These are phyloP conservation scores for Amanita subjunquillea DNA, from an alignment of 768 basidiomycete species.

Conservation along the genomic window DNA sequence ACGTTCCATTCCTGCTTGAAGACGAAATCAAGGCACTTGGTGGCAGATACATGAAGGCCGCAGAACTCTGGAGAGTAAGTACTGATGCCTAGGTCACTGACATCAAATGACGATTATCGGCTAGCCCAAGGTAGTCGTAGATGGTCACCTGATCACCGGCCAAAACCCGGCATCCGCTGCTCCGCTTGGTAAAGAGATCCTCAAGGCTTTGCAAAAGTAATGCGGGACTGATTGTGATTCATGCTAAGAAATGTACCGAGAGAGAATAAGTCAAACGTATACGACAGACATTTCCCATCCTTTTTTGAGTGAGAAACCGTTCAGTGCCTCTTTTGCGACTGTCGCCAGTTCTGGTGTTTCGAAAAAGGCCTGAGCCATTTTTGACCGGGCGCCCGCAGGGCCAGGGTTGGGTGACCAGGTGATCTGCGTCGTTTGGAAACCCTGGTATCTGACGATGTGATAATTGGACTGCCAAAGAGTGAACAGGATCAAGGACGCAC, in stretches of 20 bases:
- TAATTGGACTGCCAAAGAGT: background rate
- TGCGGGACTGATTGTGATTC: background rate
- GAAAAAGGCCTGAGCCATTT: slow-evolving; percentile 75
- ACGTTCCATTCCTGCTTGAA: slow-evolving; percentile 68
- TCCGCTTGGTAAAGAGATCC: slow-evolving; percentile 44
- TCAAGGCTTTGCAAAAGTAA: slow-evolving; percentile 24
- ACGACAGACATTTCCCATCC: slow-evolving; percentile 77
- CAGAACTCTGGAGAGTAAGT: slow-evolving; percentile 47
- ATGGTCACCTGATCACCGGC: slow-evolving; percentile 55
- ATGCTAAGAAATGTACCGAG: background rate
- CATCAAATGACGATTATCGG: background rate
- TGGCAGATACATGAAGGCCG: slow-evolving; percentile 53
- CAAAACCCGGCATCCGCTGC: slow-evolving; percentile 66
- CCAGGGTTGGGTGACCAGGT: slow-evolving; percentile 60
- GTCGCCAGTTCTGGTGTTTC: slow-evolving; percentile 66
- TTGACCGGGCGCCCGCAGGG: slow-evolving; percentile 53
- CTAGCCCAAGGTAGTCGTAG: slow-evolving; percentile 41
- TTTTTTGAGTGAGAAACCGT: slow-evolving; percentile 82
- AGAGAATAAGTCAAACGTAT: slow-evolving; percentile 34
- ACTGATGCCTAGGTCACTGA: background rate
- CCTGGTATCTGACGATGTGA: slow-evolving; percentile 54
- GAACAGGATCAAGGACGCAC: slow-evolving; percentile 36
- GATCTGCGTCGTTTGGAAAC: slow-evolving; percentile 66
- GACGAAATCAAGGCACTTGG: slow-evolving; percentile 51
- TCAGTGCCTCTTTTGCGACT: slow-evolving; percentile 70